phyloP scores from a whole-genome alignment of 2,329 filamentous ascomycete genomes.

The Ceratocystis cacaofunesta region DNA sequence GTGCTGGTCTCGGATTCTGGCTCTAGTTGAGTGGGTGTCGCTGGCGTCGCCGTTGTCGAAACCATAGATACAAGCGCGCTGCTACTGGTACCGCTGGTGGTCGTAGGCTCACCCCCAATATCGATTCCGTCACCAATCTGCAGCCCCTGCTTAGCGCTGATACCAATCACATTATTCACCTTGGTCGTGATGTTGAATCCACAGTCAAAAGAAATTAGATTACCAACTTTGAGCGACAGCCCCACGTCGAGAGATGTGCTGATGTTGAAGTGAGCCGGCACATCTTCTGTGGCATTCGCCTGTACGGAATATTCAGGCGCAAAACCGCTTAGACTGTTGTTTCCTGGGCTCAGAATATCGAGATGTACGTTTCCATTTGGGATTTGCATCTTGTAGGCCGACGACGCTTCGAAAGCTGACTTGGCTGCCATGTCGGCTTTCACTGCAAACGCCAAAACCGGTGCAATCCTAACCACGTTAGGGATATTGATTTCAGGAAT shows the following conservation, averaged over 20 bases:
- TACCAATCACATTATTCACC: conserved; percentile 9
- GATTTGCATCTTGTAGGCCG: conserved; percentile 4
- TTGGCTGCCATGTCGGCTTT: conserved; percentile 6
- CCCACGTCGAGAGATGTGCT: conserved; percentile 5
- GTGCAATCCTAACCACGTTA: conserved; percentile 7
- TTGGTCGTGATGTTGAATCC: conserved; percentile 1
- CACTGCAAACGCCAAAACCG: conserved; percentile 8
- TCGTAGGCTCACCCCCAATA: background rate
- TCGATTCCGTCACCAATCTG: background rate
- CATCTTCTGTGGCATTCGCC: conserved; percentile 9
- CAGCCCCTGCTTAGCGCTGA: background rate
- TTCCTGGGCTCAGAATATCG: conserved; percentile 3
- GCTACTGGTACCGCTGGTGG: background rate
- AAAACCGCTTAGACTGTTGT: conserved; percentile 2
- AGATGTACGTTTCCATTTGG: conserved; percentile 8
- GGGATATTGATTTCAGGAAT: conserved; percentile 11
- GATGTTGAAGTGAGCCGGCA: conserved; percentile 12
- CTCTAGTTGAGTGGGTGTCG: background rate
- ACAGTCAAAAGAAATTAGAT: background rate
- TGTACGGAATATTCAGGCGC: background rate
- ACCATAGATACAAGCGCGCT: background rate
- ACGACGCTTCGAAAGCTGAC: background rate
- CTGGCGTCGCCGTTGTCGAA: background rate
- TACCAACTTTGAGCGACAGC: conserved; percentile 1
- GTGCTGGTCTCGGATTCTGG: background rate